These are phyloP conservation scores for Spathaspora sp. DNA, from an alignment of 805 yeast species.

Conservation along the genomic window DNA sequence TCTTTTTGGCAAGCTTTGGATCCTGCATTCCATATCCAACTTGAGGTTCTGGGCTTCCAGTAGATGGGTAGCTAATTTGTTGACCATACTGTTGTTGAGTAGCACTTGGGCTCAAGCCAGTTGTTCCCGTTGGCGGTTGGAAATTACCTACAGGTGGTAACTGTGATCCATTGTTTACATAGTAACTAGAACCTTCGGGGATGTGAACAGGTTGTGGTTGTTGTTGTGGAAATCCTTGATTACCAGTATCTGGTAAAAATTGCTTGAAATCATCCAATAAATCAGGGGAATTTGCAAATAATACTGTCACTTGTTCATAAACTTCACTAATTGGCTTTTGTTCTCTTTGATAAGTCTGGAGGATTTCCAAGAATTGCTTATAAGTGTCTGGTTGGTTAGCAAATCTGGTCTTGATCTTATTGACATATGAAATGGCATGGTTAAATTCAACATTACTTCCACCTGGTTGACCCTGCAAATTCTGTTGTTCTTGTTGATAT, in stretches of 20 bases:
- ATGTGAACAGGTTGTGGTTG: slow-evolving; percentile 17
- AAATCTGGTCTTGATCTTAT: slow-evolving; percentile 91
- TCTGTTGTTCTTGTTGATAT: slow-evolving; percentile 2
- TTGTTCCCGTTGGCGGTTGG: slow-evolving; percentile 55
- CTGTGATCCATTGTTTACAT: slow-evolving; percentile 37
- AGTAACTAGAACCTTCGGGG: slow-evolving; percentile 20
- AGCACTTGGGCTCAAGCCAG: slow-evolving; percentile 24
- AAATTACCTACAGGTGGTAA: slow-evolving; percentile 89
- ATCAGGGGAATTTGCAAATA: slow-evolving; percentile 93
- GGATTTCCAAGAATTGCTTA: slow-evolving; percentile 88
- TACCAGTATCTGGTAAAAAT: slow-evolving; percentile 83
- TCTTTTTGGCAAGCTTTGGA: slow-evolving; percentile 14
- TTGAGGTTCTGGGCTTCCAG: slow-evolving; percentile 10
- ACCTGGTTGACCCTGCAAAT: slow-evolving; percentile 13
- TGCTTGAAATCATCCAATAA: slow-evolving; percentile 91
- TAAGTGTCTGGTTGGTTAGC: slow-evolving; percentile 93
- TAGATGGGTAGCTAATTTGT: slow-evolving; percentile 5
- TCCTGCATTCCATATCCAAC: not conserved
- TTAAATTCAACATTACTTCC: slow-evolving; percentile 88
- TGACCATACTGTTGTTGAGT: slow-evolving; percentile 12
- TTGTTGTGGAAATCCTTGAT: slow-evolving; percentile 24
- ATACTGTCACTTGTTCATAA: slow-evolving; percentile 83
- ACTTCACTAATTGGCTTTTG: slow-evolving; percentile 95
- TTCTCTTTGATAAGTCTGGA: slow-evolving; percentile 95
- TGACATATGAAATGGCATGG: slow-evolving; percentile 94